Evolutionary conservation across 352 stramenopile species (phyloP), one percentile per base, ranked within the genome.

Genomic region (Pythium chondricola): DNA sequence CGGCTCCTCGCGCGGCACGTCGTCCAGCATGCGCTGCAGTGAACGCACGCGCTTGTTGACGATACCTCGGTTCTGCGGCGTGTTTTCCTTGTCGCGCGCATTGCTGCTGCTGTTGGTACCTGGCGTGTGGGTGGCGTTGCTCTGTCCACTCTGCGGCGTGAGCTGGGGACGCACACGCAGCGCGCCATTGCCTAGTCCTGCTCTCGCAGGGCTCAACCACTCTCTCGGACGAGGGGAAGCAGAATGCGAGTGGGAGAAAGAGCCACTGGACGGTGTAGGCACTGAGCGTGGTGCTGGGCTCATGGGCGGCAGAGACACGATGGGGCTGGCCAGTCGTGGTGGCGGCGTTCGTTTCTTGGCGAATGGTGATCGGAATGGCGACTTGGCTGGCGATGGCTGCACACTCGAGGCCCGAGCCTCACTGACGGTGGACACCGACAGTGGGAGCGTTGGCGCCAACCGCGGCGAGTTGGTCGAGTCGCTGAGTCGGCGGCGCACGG

Each of bases 31-130:
- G 6, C 72, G 52, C 31, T 88, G 70, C n/a, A 92, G 59, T 30
- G 80, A 92, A 5, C 76, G 71, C 18, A 88, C 81, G n/a, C 77
- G 76, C 51, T 83, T 87, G 63, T 80, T 90, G 29, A 79, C 44
- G 26, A 63, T 58, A 3, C 63, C 61, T n/a, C 29, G n/a, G 14
- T 29, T 35, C 42, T 69, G 51, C 58, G 62, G 25, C 51, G 61
- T 61, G 48, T 48, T 48, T 10, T 46, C 29, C 45, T 61, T 60
- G 32, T 60, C 22, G 49, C 49, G 55, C 35, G 41, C 49, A 20
- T 48, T 24, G 22, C 36, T 38, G 16, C 38, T 49, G n/a, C 39
- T 31, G 16, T 38, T 13, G 2, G 45, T 52, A 1, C 20, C 36
- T 1, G 58, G 58, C 25, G 58, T 66, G 16, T 35, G 40, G 5